Percentiles rank a stretch among this genome's conserved stretches.
These are phyloP conservation scores for Amaranthus cruentus DNA, from an alignment of 148 eudicot genomes.

Conservation along the genomic window DNA sequence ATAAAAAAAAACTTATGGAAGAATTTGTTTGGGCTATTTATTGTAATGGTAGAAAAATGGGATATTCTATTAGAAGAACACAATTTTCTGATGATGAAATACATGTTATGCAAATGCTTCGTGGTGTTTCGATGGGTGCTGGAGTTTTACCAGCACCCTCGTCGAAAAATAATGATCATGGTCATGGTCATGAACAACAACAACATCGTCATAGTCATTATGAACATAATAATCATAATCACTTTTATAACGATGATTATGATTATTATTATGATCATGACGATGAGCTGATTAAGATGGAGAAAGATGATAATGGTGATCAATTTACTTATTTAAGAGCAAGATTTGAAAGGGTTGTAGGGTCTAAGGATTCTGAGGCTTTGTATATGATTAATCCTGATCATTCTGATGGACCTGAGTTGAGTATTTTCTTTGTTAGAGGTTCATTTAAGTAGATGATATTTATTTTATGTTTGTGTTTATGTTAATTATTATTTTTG, in stretches of 20 bases:
- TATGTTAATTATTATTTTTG: background rate
- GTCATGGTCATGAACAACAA: background rate
- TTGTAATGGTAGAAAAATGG: constrained; percentile 68
- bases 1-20: constrained; percentile 54
- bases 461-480: background rate
- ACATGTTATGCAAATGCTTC: constrained; percentile 59
- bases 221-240: background rate
- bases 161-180: background rate
- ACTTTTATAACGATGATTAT: constrained; percentile 2
- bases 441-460: constrained; percentile 25
- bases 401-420: constrained; percentile 54
- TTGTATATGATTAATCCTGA: constrained; percentile 88
- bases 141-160: constrained; percentile 64
- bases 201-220: background rate
- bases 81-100: constrained; percentile 65
- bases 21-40: constrained; percentile 87
- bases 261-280: constrained; percentile 5
- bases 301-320: constrained; percentile 40
- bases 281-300: background rate
- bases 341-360: constrained; percentile 71
- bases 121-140: constrained; percentile 92
- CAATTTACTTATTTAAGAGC: constrained; percentile 72
- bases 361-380: constrained; percentile 80
- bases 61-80: constrained; percentile 66
- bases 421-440: constrained; percentile 79